These are phyloP conservation scores for Ambrosiella xylebori DNA, from an alignment of 2,329 filamentous ascomycete genomes.

Conservation along the genomic window DNA sequence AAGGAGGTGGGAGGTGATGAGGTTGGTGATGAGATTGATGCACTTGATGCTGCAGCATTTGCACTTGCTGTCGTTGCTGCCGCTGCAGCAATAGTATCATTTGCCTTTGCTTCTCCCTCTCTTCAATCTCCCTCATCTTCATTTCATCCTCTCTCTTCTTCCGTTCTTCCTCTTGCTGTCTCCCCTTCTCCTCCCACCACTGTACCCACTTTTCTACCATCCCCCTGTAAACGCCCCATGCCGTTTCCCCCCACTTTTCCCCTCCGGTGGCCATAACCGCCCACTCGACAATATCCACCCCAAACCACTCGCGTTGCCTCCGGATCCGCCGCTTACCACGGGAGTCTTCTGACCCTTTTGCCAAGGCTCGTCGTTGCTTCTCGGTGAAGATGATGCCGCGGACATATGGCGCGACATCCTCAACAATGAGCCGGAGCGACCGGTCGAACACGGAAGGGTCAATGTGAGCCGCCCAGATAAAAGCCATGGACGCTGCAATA, in stretches of 20 bases:
- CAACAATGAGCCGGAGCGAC: conserved; percentile 43
- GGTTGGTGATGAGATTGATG: neutral
- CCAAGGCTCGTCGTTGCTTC: conserved; percentile 37
- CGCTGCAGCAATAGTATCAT: neutral
- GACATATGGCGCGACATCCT: conserved; percentile 81
- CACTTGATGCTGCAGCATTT: neutral
- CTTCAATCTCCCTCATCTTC: neutral
- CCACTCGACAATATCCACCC: conserved; percentile 2
- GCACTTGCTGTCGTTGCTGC: neutral
- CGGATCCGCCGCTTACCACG: neutral
- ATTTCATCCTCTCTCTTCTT: neutral
- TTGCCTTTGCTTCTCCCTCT: neutral
- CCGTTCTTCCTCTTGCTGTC: neutral
- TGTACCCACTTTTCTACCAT: neutral
- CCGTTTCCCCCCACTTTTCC: neutral
- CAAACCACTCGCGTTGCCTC: conserved; percentile 4
- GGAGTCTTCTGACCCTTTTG: conserved; percentile 26
- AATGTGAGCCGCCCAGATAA: conserved; percentile 20
- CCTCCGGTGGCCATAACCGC: conserved; percentile 1
- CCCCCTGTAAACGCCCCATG: neutral
- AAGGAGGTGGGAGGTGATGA: too few species aligned
- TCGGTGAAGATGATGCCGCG: conserved; percentile 70
- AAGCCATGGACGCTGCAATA: conserved; percentile 29
- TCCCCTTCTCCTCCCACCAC: neutral
- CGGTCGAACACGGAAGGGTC: conserved; percentile 64